Evolutionary conservation across 2,329 filamentous ascomycete species (phyloP).

Genomic region (Fusarium annulatum): DNA sequence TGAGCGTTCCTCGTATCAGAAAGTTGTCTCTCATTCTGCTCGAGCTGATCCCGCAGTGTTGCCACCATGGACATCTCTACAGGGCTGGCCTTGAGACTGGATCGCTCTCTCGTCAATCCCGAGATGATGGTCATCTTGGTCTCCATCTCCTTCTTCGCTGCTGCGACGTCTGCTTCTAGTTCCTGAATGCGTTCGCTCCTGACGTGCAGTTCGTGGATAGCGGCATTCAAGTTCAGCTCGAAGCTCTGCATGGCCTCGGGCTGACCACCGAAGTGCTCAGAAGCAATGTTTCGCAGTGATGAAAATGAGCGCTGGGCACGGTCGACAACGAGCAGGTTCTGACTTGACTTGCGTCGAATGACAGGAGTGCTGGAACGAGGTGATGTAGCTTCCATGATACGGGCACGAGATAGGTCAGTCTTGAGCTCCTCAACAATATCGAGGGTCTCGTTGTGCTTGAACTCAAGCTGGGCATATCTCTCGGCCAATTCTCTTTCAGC

Average conservation of each 20-base stretch:
- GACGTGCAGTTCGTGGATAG: constrained; percentile 90
- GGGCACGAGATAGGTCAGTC: constrained; percentile 83
- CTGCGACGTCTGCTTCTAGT: constrained; percentile 84
- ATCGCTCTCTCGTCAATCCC: constrained; percentile 90
- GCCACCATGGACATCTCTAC: constrained; percentile 93
- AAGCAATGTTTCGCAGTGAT: constrained; percentile 86
- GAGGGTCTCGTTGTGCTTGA: constrained; percentile 82
- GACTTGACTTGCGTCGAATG: constrained; percentile 92
- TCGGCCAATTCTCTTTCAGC: constrained; percentile 78
- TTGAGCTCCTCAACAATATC: constrained; percentile 93
- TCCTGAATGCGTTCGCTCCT: constrained; percentile 91
- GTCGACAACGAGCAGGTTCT: constrained; percentile 87
- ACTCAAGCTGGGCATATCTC: constrained; percentile 85
- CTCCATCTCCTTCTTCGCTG: constrained; percentile 95
- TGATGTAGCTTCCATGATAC: constrained; percentile 68
- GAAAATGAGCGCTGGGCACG: constrained; percentile 92
- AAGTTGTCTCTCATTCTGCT: constrained; percentile 86
- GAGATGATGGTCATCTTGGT: constrained; percentile 96
- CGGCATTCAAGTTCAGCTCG: constrained; percentile 88
- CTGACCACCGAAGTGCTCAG: constrained; percentile 83
- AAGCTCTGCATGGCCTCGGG: constrained; percentile 92
- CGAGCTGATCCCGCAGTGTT: constrained; percentile 86
- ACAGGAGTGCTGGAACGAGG: constrained; percentile 76
- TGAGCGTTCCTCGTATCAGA: constrained; percentile 78
- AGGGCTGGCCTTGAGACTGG: constrained; percentile 84